Percentiles rank a stretch among this genome's conserved stretches.
These are phyloP conservation scores for Apostasia ramifera DNA, from an alignment of 106 monocot species.

Conservation along the genomic window DNA sequence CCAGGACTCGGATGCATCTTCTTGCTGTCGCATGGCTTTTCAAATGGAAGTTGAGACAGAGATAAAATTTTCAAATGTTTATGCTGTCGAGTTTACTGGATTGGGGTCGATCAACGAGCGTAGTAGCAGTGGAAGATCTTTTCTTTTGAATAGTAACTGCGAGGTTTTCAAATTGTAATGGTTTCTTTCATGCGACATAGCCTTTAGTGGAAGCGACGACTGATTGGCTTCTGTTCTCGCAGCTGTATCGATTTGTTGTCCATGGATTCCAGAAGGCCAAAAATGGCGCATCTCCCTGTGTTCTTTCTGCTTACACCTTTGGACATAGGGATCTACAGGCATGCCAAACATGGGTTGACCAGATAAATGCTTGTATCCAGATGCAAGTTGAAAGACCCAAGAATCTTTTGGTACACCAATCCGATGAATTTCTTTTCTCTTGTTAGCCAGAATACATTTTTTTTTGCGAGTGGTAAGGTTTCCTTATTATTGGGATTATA, in stretches of 20 bases:
- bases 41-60: constrained; percentile 28
- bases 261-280: constrained; percentile 41
- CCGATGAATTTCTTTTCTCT: not conserved
- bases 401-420: constrained; percentile 62
- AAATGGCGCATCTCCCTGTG: constrained; percentile 30
- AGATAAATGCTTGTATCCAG: constrained; percentile 24
- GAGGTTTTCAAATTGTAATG: constrained; percentile 28
- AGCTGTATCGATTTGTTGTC: constrained; percentile 83
- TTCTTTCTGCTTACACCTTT: constrained; percentile 60
- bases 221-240: constrained; percentile 2
- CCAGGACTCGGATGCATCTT: constrained; percentile 28
- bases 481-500: not conserved
- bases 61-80: constrained; percentile 63
- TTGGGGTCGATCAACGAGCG: constrained; percentile 35
- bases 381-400: constrained; percentile 53
- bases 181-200: not conserved
- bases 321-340: constrained; percentile 53
- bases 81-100: constrained; percentile 57
- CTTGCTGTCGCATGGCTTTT: constrained; percentile 36
- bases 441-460: not conserved
- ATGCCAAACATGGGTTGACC: constrained; percentile 61
- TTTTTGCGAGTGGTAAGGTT: not conserved
- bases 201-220: not conserved
- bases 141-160: constrained; percentile 13
- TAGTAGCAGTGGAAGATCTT: constrained; percentile 11